Base-by-base conservation (phyloP, 2,329 filamentous ascomycete species). In the Xylariomycetidae sp. region DNA sequence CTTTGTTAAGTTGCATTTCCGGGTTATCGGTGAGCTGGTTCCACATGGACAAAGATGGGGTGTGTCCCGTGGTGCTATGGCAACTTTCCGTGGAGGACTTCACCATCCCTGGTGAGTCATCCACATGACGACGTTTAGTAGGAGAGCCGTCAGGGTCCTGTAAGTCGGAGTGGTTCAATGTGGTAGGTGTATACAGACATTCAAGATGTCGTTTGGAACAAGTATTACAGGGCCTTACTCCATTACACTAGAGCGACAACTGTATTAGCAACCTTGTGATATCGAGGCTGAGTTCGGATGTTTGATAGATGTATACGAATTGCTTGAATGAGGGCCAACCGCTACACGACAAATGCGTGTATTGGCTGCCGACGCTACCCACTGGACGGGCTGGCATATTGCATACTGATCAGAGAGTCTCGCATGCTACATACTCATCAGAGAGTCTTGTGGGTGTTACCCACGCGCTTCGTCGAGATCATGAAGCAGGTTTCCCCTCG, bases 151-250 rank as follows among this genome's bases (percentile, higher is more conserved):
- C 37, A 52, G 59, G 41, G 46, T 60, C 50, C 33, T 47, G 49
- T 18, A 51, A 47, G 36, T 42, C 41, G 13, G 46, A 37, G 38
- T 52, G 37, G 31, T 60, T 54, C 28, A 51, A 40, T 30, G 40
- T 48, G 33, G 52, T 47, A 38, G 61, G 43, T n/a, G 57, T 58
- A 46, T 73, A 74, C 17, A 57, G 47, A 44, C 70, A 74, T 4
- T 44, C 49, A 35, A 70, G 51, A 14, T 50, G 59, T 53, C 73
- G 69, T 58, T 75, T 79, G 27, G 63, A 58, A 56, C 77, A 82
- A 16, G 71, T 74, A 38, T 66, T 67, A 55, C 77, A 82, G 23
- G 75, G 76, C 32, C 62, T 65, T 29, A 65, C 50, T 16, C 75
- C 76, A 56, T 80, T 75, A 56, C 76, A 80, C 76, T 80, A 44